Evolutionary conservation across 202 grass and related monocot species (phyloP).

Genomic region (Sporobolus alterniflorus): DNA sequence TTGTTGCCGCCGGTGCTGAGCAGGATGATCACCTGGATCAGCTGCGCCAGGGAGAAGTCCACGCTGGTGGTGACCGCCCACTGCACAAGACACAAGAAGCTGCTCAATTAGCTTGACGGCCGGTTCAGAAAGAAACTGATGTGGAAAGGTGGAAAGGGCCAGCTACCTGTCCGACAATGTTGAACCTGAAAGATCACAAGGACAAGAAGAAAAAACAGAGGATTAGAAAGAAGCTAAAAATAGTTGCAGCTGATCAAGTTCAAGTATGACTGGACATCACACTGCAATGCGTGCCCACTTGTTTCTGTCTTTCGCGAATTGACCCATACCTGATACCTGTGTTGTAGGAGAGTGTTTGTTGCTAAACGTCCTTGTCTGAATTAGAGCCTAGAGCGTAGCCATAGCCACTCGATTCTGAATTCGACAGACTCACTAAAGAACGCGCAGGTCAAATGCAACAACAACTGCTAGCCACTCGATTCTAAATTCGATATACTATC

Average conservation of each 20-base stretch:
- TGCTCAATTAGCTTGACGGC: background rate
- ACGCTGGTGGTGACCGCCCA: slow-evolving; percentile 95
- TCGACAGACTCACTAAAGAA: background rate
- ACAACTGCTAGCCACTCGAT: background rate
- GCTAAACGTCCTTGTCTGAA: slow-evolving; percentile 4
- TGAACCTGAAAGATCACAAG: slow-evolving; percentile 76
- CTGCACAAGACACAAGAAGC: slow-evolving; percentile 42
- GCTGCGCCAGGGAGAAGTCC: slow-evolving; percentile 86
- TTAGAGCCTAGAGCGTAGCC: background rate
- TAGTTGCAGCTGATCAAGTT: background rate
- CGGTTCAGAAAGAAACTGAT: background rate
- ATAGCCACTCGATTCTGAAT: background rate
- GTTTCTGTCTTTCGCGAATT: background rate
- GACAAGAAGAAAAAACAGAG: background rate
- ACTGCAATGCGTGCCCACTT: background rate
- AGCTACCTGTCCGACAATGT: slow-evolving; percentile 91
- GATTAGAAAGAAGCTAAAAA: slow-evolving; percentile 26
- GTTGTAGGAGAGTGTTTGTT: background rate
- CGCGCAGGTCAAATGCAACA: background rate
- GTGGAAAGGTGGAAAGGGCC: background rate
- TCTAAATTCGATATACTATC: background rate
- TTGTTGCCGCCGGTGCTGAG: slow-evolving; percentile 82
- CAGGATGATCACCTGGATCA: slow-evolving; percentile 93
- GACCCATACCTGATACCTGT: background rate
- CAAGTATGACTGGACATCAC: background rate